Evolutionary conservation across 1,139 yeast species (phyloP).

Genomic region (Saccharomyces hybrid): DNA sequence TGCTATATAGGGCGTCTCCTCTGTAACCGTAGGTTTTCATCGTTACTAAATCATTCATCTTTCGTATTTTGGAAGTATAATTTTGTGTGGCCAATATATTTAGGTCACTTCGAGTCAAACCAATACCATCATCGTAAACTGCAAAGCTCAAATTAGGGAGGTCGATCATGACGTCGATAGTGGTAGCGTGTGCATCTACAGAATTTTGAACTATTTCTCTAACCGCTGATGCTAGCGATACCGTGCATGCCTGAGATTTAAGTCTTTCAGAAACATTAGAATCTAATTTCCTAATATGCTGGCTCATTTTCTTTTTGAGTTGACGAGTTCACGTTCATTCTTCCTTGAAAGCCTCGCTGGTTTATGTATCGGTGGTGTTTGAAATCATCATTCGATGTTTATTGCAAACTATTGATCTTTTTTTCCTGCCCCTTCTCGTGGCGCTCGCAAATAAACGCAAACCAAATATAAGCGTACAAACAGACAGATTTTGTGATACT

Average conservation of each 20-base stretch:
- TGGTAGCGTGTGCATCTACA: constrained; percentile 46
- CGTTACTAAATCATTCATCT: constrained; percentile 25
- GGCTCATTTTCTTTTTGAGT: constrained; percentile 1
- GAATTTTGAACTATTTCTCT: constrained; percentile 43
- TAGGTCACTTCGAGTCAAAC: constrained; percentile 48
- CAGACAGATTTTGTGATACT: background rate
- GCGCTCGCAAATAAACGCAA: background rate
- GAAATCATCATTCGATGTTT: background rate
- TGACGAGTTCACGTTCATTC: background rate
- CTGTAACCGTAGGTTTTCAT: constrained; percentile 33
- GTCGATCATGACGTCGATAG: constrained; percentile 37
- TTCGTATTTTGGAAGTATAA: constrained; percentile 42
- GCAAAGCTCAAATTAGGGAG: constrained; percentile 34
- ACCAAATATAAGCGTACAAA: background rate
- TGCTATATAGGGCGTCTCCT: constrained; percentile 43
- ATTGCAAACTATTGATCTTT: background rate
- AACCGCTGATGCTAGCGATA: constrained; percentile 32
- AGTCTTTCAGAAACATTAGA: constrained; percentile 14
- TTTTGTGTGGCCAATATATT: constrained; percentile 34
- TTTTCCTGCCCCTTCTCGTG: background rate
- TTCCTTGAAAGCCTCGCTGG: background rate
- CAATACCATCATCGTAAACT: constrained; percentile 47
- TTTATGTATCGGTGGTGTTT: too few species aligned
- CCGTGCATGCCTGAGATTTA: constrained; percentile 26
- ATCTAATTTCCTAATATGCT: constrained; percentile 14